Conservation (phyloP, 345 rosid species). For the Cardamine resedifolia region DNA sequence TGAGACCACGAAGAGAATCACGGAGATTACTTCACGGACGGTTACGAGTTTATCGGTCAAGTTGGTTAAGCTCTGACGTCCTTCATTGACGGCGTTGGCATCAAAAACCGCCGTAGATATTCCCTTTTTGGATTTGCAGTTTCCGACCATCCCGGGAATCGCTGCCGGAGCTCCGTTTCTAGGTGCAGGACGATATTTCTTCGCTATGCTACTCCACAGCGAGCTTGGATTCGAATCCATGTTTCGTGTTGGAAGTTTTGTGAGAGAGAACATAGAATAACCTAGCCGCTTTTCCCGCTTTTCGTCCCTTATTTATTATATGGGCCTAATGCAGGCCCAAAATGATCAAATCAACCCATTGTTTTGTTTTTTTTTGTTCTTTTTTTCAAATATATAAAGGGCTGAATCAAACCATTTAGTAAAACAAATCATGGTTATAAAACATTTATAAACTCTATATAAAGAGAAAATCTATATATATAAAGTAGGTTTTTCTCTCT, state of each 20-base stretch:
- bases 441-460: too few species aligned
- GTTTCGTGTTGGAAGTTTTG: slow-evolving; percentile 7
- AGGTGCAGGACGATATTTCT: too few species aligned
- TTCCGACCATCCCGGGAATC: too few species aligned
- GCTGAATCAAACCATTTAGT: too few species aligned
- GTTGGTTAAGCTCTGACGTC: slow-evolving; percentile 54
- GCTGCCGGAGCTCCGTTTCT: too few species aligned
- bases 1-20: slow-evolving; percentile 69
- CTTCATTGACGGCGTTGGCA: slow-evolving; percentile 80
- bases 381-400: too few species aligned
- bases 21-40: slow-evolving; percentile 66
- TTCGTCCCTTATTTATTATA: neutral
- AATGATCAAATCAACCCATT: too few species aligned
- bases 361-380: too few species aligned
- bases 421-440: neutral
- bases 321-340: neutral
- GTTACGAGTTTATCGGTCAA: slow-evolving; percentile 76
- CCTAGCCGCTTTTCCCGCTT: neutral
- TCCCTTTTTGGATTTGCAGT: slow-evolving; percentile 70
- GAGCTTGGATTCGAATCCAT: slow-evolving; percentile 31
- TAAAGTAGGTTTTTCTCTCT: too few species aligned
- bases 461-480: neutral
- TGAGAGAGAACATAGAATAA: neutral
- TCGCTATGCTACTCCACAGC: too few species aligned
- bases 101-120: slow-evolving; percentile 74